Evolutionary conservation across 768 basidiomycete species (phyloP).

Genomic region (Suillus brevipes): DNA sequence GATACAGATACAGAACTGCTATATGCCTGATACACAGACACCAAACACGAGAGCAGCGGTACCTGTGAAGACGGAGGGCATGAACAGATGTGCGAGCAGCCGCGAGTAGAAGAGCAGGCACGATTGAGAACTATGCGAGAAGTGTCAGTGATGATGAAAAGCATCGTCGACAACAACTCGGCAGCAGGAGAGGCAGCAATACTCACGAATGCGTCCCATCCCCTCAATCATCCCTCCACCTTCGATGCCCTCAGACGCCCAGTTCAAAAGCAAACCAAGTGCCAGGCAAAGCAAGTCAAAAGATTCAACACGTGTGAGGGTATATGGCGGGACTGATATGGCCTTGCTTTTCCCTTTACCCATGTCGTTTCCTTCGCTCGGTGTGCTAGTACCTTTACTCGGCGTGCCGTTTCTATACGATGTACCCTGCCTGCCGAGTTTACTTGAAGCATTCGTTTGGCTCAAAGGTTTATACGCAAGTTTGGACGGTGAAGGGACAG

Average conservation of each 20-base stretch:
- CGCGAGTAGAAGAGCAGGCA: slow-evolving; percentile 46
- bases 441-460: neutral
- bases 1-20: neutral
- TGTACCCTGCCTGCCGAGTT: neutral
- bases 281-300: slow-evolving; percentile 77
- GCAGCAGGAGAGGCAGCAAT: slow-evolving; percentile 2
- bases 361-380: slow-evolving; percentile 12
- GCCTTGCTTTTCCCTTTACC: slow-evolving; percentile 14
- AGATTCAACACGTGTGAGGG: slow-evolving; percentile 34
- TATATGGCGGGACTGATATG: slow-evolving; percentile 15
- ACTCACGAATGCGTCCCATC: slow-evolving; percentile 2
- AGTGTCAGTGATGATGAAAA: slow-evolving; percentile 2
- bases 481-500: neutral
- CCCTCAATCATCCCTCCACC: slow-evolving; percentile 47
- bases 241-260: slow-evolving; percentile 59
- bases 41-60: neutral
- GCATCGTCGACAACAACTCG: neutral
- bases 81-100: slow-evolving; percentile 53
- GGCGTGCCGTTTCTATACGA: slow-evolving; percentile 13
- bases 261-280: slow-evolving; percentile 73
- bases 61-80: slow-evolving; percentile 50
- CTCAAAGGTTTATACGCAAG: neutral
- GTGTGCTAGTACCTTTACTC: slow-evolving; percentile 6
- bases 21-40: neutral
- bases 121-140: slow-evolving; percentile 49